phyloP scores from a whole-genome alignment of 768 basidiomycete species.

The Cystobasidiopsis lactophilus region DNA sequence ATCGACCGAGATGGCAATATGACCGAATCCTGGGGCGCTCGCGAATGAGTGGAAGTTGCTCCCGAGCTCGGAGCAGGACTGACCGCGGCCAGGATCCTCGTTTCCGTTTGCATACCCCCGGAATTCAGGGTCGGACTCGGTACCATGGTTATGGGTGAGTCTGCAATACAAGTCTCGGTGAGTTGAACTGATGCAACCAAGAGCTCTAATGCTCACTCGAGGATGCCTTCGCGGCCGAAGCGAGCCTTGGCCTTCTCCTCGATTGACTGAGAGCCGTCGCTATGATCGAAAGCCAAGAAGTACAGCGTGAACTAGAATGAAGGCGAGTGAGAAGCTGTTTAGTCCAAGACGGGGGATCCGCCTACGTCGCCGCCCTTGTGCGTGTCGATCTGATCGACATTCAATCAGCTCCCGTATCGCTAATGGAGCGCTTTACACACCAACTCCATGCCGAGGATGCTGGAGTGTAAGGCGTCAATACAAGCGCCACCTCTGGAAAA shows the following conservation, averaged over 20 bases:
- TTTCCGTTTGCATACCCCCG: constrained; percentile 72
- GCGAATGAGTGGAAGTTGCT: no score
- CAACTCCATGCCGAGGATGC: no score
- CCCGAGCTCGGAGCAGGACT: no score
- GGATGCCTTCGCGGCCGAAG: constrained; percentile 30
- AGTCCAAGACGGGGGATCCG: constrained; percentile 43
- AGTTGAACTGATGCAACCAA: no score
- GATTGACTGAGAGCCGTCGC: constrained; percentile 7
- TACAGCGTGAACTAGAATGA: not conserved
- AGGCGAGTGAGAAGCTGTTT: no score
- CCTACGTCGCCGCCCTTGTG: constrained; percentile 35
- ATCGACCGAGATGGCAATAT: constrained; percentile 67
- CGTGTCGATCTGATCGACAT: constrained; percentile 44
- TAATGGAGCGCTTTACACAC: no score
- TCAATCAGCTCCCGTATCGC: no score
- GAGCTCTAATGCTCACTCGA: constrained; percentile 49
- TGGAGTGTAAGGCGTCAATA: no score
- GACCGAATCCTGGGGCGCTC: constrained; percentile 47
- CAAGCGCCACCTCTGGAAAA: no score
- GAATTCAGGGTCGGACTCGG: constrained; percentile 56
- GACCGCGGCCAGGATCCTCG: constrained; percentile 18
- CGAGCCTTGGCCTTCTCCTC: constrained; percentile 20
- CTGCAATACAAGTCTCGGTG: not conserved
- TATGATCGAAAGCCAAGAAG: constrained; percentile 1
- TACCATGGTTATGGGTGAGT: constrained; percentile 63